Percentiles rank a stretch among this genome's conserved stretches.
Conservation (phyloP, 345 rosid genomes). For the Capsella bursapastoris region DNA sequence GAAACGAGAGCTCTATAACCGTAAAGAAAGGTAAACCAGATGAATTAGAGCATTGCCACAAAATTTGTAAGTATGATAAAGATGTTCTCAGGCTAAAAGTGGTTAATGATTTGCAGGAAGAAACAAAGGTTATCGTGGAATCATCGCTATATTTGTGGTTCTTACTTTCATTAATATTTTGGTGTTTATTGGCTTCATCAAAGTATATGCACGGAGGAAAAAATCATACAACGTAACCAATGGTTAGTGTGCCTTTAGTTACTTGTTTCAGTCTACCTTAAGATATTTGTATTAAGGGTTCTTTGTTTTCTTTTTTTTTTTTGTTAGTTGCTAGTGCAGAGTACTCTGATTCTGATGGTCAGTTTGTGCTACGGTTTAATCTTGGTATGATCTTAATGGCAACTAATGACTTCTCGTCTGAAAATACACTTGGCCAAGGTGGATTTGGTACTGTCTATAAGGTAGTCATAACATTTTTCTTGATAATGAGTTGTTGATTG, state of each 20-base stretch:
- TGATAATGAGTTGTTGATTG: not conserved
- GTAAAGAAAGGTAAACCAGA: conserved; percentile 2
- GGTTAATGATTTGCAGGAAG: conserved; percentile 1
- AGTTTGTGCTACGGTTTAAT: conserved; percentile 32
- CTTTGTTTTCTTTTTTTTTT: too few relatives aligned
- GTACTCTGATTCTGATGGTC: conserved; percentile 20
- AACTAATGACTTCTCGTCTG: conserved; percentile 36
- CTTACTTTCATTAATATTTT: conserved; percentile 10
- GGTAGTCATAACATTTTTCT: conserved; percentile 31
- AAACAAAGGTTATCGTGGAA: not conserved
- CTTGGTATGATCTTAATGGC: conserved; percentile 21
- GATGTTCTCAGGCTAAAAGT: not conserved
- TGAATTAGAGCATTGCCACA: not conserved
- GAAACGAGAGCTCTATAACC: not conserved
- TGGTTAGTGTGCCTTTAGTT: not conserved
- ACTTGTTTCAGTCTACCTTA: not conserved
- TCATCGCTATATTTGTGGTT: conserved; percentile 29
- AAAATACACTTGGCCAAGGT: conserved; percentile 49
- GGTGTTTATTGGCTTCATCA: not conserved
- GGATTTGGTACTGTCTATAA: conserved; percentile 55
- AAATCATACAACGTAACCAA: not conserved
- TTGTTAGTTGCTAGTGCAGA: conserved; percentile 1
- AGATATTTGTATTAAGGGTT: not conserved
- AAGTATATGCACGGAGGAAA: not conserved
- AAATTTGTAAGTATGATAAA: not conserved